Conservation (phyloP, 2,329 filamentous ascomycete genomes). For the Paecilomyces sp. region DNA sequence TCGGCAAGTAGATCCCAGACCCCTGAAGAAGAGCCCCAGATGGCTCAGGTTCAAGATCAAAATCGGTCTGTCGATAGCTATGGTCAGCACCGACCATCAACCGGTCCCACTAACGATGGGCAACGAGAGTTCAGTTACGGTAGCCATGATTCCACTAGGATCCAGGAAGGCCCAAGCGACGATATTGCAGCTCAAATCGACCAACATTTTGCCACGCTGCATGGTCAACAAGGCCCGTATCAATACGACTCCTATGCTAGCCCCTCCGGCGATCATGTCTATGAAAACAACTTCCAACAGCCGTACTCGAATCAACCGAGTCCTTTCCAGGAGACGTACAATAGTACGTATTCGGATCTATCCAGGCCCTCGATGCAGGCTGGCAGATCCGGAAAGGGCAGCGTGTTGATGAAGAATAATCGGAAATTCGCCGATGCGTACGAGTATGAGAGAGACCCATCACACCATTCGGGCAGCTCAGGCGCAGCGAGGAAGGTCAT, state of each 20-base stretch:
- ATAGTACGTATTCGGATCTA: conserved; percentile 31
- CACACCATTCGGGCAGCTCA: conserved; percentile 71
- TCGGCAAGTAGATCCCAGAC: conserved; percentile 47
- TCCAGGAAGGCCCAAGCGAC: conserved; percentile 21
- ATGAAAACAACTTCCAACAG: conserved; percentile 23
- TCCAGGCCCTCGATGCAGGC: conserved; percentile 37
- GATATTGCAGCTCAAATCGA: conserved; percentile 35
- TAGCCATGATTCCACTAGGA: conserved; percentile 22
- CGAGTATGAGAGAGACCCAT: conserved; percentile 56
- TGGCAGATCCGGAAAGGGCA: conserved; percentile 34
- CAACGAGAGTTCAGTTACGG: conserved; percentile 25
- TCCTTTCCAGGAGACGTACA: conserved; percentile 43
- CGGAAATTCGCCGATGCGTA: conserved; percentile 83
- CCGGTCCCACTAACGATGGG: conserved; percentile 21
- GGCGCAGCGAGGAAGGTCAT: conserved; percentile 88
- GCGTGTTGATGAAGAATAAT: conserved; percentile 75
- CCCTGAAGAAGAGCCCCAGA: conserved; percentile 35
- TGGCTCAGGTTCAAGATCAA: conserved; percentile 27
- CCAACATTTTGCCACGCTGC: conserved; percentile 33
- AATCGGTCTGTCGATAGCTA: conserved; percentile 14
- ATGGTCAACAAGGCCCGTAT: conserved; percentile 23
- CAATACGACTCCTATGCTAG: conserved; percentile 19
- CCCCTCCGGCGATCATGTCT: conserved; percentile 23
- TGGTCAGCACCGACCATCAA: conserved; percentile 26
- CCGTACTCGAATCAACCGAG: conserved; percentile 20